Percentiles rank a stretch among this genome's conserved stretches.
Evolutionary conservation across 108 stramenopile genomes (phyloP).

Genomic region (Nannochloropsis salina): DNA sequence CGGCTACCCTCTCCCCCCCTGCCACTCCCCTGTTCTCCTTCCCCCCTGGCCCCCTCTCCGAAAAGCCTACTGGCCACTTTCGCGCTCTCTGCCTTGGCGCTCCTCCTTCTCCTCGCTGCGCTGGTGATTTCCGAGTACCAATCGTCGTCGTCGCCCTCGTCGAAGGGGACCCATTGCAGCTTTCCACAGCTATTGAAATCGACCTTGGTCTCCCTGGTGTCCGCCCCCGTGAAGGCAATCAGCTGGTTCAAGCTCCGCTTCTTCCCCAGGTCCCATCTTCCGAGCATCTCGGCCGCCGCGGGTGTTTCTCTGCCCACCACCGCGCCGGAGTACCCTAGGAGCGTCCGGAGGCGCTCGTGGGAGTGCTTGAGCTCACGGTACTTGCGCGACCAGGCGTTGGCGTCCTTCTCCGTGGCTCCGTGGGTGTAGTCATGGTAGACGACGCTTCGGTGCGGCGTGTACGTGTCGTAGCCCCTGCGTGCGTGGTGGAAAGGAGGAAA

Average conservation of each 20-base stretch:
- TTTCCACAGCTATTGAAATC: conserved; percentile 68
- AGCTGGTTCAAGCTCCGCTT: conserved; percentile 65
- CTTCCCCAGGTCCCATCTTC: conserved; percentile 64
- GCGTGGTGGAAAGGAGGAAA: not conserved
- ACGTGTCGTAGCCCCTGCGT: conserved; percentile 71
- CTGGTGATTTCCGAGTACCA: not conserved
- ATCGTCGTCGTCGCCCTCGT: not conserved
- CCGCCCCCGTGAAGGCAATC: conserved; percentile 67
- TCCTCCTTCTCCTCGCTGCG: not conserved
- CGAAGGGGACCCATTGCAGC: conserved; percentile 69
- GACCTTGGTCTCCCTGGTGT: conserved; percentile 55
- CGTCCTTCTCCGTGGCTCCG: conserved; percentile 51
- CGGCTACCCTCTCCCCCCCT: not conserved
- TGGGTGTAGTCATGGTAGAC: conserved; percentile 79
- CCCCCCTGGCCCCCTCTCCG: too few species aligned
- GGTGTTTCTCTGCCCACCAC: conserved; percentile 19
- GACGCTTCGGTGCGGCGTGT: conserved; percentile 67
- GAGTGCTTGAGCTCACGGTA: conserved; percentile 26
- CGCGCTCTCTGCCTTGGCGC: not conserved
- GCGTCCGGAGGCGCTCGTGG: conserved; percentile 55
- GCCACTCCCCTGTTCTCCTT: not conserved
- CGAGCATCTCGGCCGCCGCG: conserved; percentile 21
- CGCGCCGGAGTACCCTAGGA: conserved; percentile 63
- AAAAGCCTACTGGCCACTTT: too few species aligned
- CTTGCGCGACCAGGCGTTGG: not conserved